These are phyloP conservation scores for Magnusiomyces paraingens DNA, from an alignment of 1,139 yeast genomes.

Conservation along the genomic window DNA sequence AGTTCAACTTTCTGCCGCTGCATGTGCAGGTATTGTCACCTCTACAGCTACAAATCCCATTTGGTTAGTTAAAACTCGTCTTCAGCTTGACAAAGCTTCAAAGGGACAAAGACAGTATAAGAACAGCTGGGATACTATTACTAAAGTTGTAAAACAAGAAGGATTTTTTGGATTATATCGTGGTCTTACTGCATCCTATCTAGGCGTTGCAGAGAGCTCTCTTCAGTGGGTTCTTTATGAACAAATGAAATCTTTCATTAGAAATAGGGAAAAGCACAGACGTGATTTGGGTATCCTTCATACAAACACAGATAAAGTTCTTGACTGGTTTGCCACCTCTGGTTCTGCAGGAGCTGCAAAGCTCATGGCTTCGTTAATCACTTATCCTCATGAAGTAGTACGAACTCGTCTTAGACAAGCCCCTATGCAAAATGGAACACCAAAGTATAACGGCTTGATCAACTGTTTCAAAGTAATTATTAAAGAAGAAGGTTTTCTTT, in stretches of 20 bases:
- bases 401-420: constrained; percentile 95
- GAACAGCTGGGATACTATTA: constrained; percentile 81
- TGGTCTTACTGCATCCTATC: constrained; percentile 88
- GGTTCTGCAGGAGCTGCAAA: constrained; percentile 98
- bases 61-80: constrained; percentile 92
- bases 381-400: constrained; percentile 97
- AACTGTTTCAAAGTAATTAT: constrained; percentile 79
- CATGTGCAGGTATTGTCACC: constrained; percentile 88
- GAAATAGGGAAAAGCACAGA: constrained; percentile 44
- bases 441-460: constrained; percentile 81
- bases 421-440: constrained; percentile 71
- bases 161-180: constrained; percentile 76
- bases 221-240: constrained; percentile 96
- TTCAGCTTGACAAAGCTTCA: constrained; percentile 69
- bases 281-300: constrained; percentile 35
- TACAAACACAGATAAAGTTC: constrained; percentile 56
- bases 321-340: constrained; percentile 93
- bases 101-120: constrained; percentile 57
- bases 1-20: constrained; percentile 85
- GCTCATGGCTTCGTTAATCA: constrained; percentile 81
- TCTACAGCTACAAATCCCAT: constrained; percentile 99
- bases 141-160: constrained; percentile 63
- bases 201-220: constrained; percentile 91
- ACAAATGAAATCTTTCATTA: constrained; percentile 75
- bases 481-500: constrained; percentile 85